phyloP scores from a whole-genome alignment of 805 yeast genomes.

The Candida hispaniensis region DNA sequence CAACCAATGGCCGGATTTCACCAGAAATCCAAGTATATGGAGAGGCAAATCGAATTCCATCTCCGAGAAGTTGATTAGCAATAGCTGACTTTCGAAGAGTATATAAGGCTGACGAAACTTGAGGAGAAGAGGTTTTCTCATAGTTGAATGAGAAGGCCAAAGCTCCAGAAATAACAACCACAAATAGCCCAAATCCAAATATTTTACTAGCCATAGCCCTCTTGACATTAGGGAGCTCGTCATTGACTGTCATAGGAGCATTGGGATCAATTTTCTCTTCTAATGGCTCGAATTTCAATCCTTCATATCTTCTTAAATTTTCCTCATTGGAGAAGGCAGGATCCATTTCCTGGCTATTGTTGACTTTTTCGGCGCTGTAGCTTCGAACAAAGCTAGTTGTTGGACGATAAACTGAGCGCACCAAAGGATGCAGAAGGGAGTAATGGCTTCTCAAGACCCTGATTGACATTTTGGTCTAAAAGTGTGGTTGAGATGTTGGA shows the following conservation, averaged over 20 bases:
- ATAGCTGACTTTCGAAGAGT: slow-evolving; percentile 64
- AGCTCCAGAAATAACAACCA: slow-evolving; percentile 42
- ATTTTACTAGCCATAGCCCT: slow-evolving; percentile 39
- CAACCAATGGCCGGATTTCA: slow-evolving; percentile 69
- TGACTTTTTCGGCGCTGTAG: too few species aligned
- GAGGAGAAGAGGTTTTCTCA: slow-evolving; percentile 84
- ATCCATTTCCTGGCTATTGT: too few species aligned
- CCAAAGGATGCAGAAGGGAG: too few species aligned
- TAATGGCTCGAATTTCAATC: slow-evolving; percentile 11
- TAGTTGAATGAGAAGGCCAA: slow-evolving; percentile 73
- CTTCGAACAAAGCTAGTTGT: too few species aligned
- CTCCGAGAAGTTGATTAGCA: slow-evolving; percentile 59
- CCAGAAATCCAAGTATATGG: slow-evolving; percentile 88
- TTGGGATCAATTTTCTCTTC: slow-evolving; percentile 12
- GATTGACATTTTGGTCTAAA: too few species aligned
- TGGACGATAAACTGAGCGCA: too few species aligned
- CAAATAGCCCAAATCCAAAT: slow-evolving; percentile 49
- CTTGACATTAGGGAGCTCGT: slow-evolving; percentile 55
- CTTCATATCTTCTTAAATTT: slow-evolving; percentile 11
- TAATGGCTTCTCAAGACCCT: too few species aligned
- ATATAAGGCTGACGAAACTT: slow-evolving; percentile 76
- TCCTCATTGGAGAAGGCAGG: too few species aligned
- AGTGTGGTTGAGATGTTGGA: too few species aligned
- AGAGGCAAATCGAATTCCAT: slow-evolving; percentile 59
- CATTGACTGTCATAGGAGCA: slow-evolving; percentile 51